A percentile compares a stretch with the other conserved stretches of the same genome.
These are phyloP conservation scores for Oxyria digyna DNA, from an alignment of 148 eudicot species.

Conservation along the genomic window DNA sequence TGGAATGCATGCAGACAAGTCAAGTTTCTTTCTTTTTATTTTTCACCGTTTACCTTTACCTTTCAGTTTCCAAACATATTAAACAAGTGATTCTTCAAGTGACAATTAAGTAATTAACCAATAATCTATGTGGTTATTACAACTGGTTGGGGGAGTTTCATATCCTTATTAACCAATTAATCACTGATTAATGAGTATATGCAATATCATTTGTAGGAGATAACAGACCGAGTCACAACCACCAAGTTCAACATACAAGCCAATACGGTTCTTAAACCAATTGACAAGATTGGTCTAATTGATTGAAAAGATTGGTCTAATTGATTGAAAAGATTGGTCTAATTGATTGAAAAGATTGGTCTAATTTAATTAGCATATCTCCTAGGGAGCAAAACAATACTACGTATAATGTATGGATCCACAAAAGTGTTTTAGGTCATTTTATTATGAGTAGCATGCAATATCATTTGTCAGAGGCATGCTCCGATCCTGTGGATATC, in stretches of 20 bases:
- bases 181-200: no score
- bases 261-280: no score
- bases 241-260: no score
- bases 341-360: not conserved
- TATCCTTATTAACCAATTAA: no score
- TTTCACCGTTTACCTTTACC: not conserved
- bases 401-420: not conserved
- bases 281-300: no score
- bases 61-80: not conserved
- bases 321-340: no score
- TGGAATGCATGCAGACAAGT: slow-evolving; percentile 9
- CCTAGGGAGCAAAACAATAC: not conserved
- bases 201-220: no score
- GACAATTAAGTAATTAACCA: not conserved
- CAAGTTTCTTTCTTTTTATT: not conserved
- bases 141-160: no score
- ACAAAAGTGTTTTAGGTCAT: not conserved
- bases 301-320: no score
- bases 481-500: not conserved
- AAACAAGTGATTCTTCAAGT: not conserved
- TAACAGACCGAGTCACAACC: no score
- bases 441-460: slow-evolving; percentile 1
- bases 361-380: not conserved
- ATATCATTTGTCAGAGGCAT: slow-evolving; percentile 3
- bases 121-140: no score